phyloP scores from a whole-genome alignment of 1,284 basidiomycete species.

The Marasmius sp. region DNA sequence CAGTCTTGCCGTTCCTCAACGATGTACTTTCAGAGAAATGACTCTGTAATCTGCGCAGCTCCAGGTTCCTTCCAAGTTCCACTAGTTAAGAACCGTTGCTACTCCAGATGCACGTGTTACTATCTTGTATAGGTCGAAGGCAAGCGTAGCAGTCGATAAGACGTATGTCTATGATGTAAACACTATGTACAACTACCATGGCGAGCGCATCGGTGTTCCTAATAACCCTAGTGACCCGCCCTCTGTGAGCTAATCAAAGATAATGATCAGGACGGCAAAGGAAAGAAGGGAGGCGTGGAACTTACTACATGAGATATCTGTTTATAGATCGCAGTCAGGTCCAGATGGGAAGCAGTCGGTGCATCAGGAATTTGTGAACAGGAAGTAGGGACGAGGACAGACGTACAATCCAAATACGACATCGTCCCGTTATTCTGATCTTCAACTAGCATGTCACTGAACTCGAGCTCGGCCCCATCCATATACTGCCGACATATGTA shows the following conservation, averaged over 20 bases:
- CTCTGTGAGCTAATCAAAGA: slow-evolving; percentile 38
- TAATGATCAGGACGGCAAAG: slow-evolving; percentile 1
- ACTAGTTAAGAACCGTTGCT: no score
- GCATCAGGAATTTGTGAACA: background rate
- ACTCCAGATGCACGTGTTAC: no score
- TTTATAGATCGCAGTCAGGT: slow-evolving; percentile 40
- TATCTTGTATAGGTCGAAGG: no score
- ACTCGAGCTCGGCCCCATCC: slow-evolving; percentile 94
- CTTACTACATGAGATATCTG: slow-evolving; percentile 63
- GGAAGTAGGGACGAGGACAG: background rate
- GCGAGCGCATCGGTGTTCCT: slow-evolving; percentile 39
- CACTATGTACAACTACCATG: slow-evolving; percentile 37
- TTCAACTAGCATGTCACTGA: slow-evolving; percentile 95
- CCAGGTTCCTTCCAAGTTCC: no score
- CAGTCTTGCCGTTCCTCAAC: no score
- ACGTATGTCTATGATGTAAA: no score
- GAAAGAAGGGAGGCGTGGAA: slow-evolving; percentile 16
- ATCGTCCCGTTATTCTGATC: slow-evolving; percentile 96
- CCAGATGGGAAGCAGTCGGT: slow-evolving; percentile 17
- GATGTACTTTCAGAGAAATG: no score
- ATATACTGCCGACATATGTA: slow-evolving; percentile 89
- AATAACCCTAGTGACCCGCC: slow-evolving; percentile 40
- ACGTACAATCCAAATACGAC: slow-evolving; percentile 85
- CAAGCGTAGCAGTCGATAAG: no score
- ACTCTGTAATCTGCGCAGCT: no score